Base-by-base conservation (phyloP, 1,139 yeast species). In the Kurtzmaniella natalensis region DNA sequence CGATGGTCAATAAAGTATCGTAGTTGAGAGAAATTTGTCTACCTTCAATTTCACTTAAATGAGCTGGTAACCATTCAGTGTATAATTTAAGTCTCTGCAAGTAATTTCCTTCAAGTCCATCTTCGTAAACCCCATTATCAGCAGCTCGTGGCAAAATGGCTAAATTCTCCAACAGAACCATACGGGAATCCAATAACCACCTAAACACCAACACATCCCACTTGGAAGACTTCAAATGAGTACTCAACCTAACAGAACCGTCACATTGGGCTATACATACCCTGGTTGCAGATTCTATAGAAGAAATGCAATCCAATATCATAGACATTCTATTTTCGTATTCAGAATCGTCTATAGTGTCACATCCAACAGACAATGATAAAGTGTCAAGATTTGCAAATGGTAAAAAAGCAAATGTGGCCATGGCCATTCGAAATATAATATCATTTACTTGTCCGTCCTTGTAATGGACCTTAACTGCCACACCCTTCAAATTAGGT, bases 21-120 rank as follows among this genome's bases (percentile, higher is more conserved):
- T 78, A 64, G 2, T 70, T 56, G 7, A 82, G 48, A 1, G 60
- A 61, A 32, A 70, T 56, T 27, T 72, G 31, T 2, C 13, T 14
- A 11, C 6, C 8, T 9, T 39, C 40, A 18, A 48, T 45, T 3
- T 34, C 29, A 25, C 48, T 42, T 22, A 59, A 44, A 9, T 78
- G 47, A 13, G 61, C 50, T 0, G 85, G 82, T 2, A 81, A 51
- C 0, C 72, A 56, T 0, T 56, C 55, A 17, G 65, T 64, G 46
- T 69, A 80, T 9, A 81, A 45, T 16, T 63, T 65, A 33, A 74
- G 59, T 44, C 87, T 64, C 39, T 87, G 68, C 9, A 72, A 51
- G 43, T 77, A 81, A 45, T 82, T 82, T 0, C 94, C 94, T 47
- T 82, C 89, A 31, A 78, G 70, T 3, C 85, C 85, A 51, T 81